phyloP scores from a whole-genome alignment of 2,329 filamentous ascomycete species.

The Cladosporium sp. region DNA sequence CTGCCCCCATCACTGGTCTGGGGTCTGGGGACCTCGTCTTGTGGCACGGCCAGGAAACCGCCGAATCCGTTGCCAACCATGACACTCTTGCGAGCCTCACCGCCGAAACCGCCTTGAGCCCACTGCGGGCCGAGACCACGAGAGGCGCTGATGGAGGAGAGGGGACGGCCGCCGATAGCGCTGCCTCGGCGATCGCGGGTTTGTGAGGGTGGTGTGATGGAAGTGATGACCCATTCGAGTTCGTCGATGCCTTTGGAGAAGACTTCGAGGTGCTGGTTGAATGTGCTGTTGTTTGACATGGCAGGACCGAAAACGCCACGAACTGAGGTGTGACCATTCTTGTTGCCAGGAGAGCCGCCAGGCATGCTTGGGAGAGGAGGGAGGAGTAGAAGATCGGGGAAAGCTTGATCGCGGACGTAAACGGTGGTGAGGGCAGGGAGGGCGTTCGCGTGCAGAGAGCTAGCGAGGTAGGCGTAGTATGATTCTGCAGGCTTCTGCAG shows the following conservation, averaged over 20 bases:
- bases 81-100: slow-evolving; percentile 55
- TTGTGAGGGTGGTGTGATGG: slow-evolving; percentile 47
- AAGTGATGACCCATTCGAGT: slow-evolving; percentile 63
- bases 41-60: slow-evolving; percentile 60
- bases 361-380: slow-evolving; percentile 57
- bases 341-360: slow-evolving; percentile 29
- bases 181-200: slow-evolving; percentile 35
- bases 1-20: slow-evolving; percentile 23
- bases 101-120: slow-evolving; percentile 43
- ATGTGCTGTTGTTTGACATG: slow-evolving; percentile 16
- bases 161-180: slow-evolving; percentile 38
- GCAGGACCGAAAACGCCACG: slow-evolving; percentile 8
- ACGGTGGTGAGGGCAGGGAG: slow-evolving; percentile 70
- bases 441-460: slow-evolving; percentile 70
- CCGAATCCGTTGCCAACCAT: slow-evolving; percentile 65
- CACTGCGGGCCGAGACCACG: slow-evolving; percentile 50
- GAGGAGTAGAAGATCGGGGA: slow-evolving; percentile 73
- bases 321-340: slow-evolving; percentile 22
- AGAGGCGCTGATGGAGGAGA: slow-evolving; percentile 42
- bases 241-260: slow-evolving; percentile 65
- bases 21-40: slow-evolving; percentile 39
- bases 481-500: slow-evolving; percentile 48
- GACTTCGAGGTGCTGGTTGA: slow-evolving; percentile 56
- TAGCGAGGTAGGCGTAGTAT: slow-evolving; percentile 82
- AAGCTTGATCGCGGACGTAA: slow-evolving; percentile 79